These are phyloP conservation scores for Diplosphaera chodatii DNA, from an alignment of 139 green algal genomes.

Conservation along the genomic window DNA sequence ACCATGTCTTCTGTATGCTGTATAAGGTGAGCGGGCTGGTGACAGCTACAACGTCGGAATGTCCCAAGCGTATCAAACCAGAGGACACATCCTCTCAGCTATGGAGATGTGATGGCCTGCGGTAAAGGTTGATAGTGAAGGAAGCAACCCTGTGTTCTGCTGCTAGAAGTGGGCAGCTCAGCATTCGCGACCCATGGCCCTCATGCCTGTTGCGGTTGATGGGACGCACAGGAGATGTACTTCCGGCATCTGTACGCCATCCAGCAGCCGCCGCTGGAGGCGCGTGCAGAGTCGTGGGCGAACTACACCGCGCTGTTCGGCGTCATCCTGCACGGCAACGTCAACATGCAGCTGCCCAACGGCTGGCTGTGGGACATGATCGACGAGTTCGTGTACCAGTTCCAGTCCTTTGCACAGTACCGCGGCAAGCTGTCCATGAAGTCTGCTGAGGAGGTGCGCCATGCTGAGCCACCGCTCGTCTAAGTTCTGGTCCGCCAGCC, in stretches of 20 bases:
- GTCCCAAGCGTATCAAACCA: too few species aligned
- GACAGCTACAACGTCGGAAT: too few species aligned
- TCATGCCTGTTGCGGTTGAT: background rate
- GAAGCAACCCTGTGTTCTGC: too few species aligned
- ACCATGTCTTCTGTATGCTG: constrained; percentile 97
- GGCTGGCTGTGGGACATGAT: constrained; percentile 99
- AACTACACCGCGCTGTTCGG: constrained; percentile 92
- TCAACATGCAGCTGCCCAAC: constrained; percentile 98
- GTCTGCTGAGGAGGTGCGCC: constrained; percentile 54
- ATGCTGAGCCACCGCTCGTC: too few species aligned
- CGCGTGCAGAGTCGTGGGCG: constrained; percentile 81
- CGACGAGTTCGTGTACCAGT: constrained; percentile 99
- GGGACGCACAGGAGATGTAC: constrained; percentile 78
- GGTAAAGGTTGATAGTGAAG: too few species aligned
- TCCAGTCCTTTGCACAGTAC: constrained; percentile 87
- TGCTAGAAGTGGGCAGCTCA: too few species aligned
- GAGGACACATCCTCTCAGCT: too few species aligned
- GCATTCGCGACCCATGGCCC: too few species aligned
- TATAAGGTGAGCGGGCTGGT: constrained; percentile 91
- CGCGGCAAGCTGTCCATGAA: constrained; percentile 67
- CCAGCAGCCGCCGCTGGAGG: constrained; percentile 65
- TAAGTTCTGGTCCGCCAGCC: too few species aligned
- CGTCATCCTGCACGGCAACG: constrained; percentile 83
- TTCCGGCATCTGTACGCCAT: constrained; percentile 91
- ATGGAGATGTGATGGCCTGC: too few species aligned